Conservation (phyloP, 805 yeast genomes). For the Tetrapisispora arboricola region DNA sequence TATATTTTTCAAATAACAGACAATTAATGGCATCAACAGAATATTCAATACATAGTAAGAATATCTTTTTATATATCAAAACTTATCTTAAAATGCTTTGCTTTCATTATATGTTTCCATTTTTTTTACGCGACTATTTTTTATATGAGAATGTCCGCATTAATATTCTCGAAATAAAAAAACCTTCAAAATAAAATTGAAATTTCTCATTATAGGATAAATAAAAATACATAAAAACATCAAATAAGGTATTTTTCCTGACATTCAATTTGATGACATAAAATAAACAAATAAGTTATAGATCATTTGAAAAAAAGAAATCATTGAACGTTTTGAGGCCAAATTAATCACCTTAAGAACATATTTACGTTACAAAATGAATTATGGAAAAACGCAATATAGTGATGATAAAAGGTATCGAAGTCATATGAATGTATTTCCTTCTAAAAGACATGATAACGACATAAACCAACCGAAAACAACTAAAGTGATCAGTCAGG, state of each 20-base stretch:
- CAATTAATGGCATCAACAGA: not conserved
- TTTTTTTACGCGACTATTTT: not conserved
- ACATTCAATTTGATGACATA: no score
- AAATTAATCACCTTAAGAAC: no score
- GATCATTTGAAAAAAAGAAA: no score
- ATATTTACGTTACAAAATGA: not conserved
- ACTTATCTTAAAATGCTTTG: not conserved
- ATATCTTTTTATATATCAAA: no score
- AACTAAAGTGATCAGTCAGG: not conserved
- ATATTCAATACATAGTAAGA: no score
- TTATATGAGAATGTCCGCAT: not conserved
- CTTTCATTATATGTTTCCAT: no score
- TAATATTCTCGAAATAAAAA: no score
- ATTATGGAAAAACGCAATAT: not conserved
- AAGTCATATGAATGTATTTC: slow-evolving; percentile 3
- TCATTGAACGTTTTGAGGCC: no score
- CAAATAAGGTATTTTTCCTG: no score
- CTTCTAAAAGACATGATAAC: not conserved
- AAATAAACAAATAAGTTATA: no score
- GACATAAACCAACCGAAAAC: not conserved
- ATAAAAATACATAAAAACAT: no score
- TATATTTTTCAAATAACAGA: not conserved
- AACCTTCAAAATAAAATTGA: not conserved
- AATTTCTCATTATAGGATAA: no score
- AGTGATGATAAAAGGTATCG: slow-evolving; percentile 1